Evolutionary conservation across 2,329 filamentous ascomycete species (phyloP), one percentile per base, ranked within the genome.

Genomic region (Alternaria triticimaculans): DNA sequence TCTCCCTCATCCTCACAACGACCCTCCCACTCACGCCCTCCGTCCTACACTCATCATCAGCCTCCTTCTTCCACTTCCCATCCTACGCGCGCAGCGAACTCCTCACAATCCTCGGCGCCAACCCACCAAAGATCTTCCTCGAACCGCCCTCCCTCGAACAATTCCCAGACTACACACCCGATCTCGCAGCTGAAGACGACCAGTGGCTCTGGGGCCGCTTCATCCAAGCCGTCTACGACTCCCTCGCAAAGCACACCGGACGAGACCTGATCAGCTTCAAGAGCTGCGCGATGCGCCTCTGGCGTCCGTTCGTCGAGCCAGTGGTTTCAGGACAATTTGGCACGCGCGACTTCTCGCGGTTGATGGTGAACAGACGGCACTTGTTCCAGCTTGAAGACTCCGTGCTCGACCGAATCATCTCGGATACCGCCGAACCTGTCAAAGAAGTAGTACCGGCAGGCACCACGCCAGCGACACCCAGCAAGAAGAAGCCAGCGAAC

Each of bases 221-320:
- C 82, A 88, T 90, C 65, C 88, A 88, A 53, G 92, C 93, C 5
- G 89, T 97, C 14, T 96, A 96, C 85, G 96, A 99, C 76, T 89
- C 94, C 1, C 85, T 98, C 12, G 89, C 91, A 53, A 92, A 91
- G 67, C 89, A 93, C 50, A 93, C 93, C 4, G 91, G 91, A 1
- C 89, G 94, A 54, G 94, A 95, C 41, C 85, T 98, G 14, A 86
- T 91, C 1, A 87, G 88, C 11, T 94, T 97, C 70, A 85, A 84
- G 4, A 86, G 87, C 37, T 88, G 91, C 54, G 94, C 92, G 74
- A 80, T 87, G 53, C 87, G 89, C 46, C 86, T 98, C 20, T 99
- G 96, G 96, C 89, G 90, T 11, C 87, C 89, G 5, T 98, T 99
- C 79, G 90, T 92, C 1, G 87, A 88, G 7, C 95, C 95, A 0